Evolutionary conservation across 306 rosid species (phyloP).

Genomic region (Fragaria vesca): DNA sequence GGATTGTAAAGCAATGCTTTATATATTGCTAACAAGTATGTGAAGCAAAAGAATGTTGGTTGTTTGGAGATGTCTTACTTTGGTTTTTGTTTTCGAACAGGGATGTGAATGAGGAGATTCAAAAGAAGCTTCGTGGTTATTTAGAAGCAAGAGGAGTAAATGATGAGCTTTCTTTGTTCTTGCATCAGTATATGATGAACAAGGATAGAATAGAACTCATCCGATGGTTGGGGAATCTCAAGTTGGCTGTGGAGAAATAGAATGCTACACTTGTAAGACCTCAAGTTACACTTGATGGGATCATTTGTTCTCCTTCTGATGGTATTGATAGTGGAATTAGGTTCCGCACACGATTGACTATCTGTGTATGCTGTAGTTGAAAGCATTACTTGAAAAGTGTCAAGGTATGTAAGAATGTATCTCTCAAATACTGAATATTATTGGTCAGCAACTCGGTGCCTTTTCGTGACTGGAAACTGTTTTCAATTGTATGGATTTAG

Average conservation of each 20-base stretch:
- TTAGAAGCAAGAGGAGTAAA: constrained; percentile 64
- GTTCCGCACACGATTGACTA: not conserved
- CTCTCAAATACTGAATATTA: not conserved
- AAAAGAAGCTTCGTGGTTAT: constrained; percentile 45
- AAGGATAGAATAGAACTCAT: constrained; percentile 80
- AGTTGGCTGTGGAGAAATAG: constrained; percentile 56
- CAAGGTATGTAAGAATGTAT: not conserved
- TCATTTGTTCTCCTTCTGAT: not conserved
- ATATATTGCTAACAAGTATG: not conserved
- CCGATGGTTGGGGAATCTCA: constrained; percentile 57
- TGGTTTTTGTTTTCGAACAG: constrained; percentile 38
- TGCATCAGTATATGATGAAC: constrained; percentile 76
- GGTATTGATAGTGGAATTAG: not conserved
- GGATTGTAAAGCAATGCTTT: not conserved
- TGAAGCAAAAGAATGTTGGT: not conserved
- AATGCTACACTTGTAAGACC: not conserved
- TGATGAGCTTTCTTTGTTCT: constrained; percentile 58
- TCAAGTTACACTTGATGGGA: not conserved
- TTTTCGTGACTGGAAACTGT: not conserved
- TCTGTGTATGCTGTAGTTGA: not conserved
- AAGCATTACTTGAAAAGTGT: not conserved
- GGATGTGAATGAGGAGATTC: constrained; percentile 50
- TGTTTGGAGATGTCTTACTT: constrained; percentile 20
- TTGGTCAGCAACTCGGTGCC: not conserved
- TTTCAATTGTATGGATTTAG: not conserved